Percentiles rank a stretch among this genome's conserved stretches.
Evolutionary conservation across 306 rosid species (phyloP).

Genomic region (Rubus idaeus): DNA sequence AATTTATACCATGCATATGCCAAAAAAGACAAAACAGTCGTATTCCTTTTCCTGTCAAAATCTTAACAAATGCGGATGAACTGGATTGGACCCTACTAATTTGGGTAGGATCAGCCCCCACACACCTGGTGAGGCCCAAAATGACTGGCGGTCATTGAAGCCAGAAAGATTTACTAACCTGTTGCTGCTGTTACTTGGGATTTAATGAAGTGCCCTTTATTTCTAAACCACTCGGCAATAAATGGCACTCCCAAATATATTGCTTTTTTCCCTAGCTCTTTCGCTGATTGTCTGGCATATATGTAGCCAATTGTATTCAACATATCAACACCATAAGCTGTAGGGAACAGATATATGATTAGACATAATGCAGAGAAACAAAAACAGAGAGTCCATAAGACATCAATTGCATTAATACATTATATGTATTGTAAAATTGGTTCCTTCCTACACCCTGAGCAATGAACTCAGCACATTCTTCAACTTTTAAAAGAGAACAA

Average conservation of each 20-base stretch:
- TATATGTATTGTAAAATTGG: neutral
- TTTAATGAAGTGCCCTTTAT: constrained; percentile 95
- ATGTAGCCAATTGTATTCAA: constrained; percentile 95
- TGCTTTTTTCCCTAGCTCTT: constrained; percentile 98
- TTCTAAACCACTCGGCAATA: constrained; percentile 97
- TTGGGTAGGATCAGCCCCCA: constrained; percentile 6
- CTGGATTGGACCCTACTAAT: neutral
- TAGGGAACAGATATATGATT: constrained; percentile 24
- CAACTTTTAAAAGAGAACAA: neutral
- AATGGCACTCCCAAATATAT: constrained; percentile 94
- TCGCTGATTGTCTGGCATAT: constrained; percentile 91
- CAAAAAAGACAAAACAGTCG: neutral
- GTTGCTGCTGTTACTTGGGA: constrained; percentile 99
- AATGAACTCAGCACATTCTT: neutral
- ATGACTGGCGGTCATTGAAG: constrained; percentile 7
- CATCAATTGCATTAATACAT: neutral
- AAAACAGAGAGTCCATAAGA: neutral
- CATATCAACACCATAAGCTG: constrained; percentile 97
- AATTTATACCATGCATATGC: neutral
- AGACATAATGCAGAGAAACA: neutral
- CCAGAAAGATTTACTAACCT: constrained; percentile 49
- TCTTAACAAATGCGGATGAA: neutral
- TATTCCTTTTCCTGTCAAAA: constrained; percentile 11
- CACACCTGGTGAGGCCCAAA: constrained; percentile 3
- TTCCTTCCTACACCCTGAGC: neutral